These are phyloP conservation scores for Naematelia aurantialba DNA, from an alignment of 768 basidiomycete genomes.

Conservation along the genomic window DNA sequence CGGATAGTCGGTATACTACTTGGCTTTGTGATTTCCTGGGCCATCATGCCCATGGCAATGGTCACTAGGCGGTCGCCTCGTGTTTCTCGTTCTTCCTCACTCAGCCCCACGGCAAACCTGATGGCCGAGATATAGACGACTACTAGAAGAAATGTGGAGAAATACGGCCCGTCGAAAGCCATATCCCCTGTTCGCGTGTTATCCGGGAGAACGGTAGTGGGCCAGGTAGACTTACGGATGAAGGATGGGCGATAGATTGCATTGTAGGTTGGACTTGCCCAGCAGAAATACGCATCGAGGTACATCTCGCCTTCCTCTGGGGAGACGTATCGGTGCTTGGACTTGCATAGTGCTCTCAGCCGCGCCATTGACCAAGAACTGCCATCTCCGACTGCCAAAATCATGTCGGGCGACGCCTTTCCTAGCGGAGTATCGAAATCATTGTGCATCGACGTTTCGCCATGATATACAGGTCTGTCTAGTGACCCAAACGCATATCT, in stretches of 20 bases:
- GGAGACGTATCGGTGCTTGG: conserved; percentile 14
- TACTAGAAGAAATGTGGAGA: conserved; percentile 14
- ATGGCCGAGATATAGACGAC: conserved; percentile 8
- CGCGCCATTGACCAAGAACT: neutral
- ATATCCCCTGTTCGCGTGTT: conserved; percentile 6
- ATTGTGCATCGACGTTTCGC: neutral
- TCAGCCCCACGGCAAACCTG: neutral
- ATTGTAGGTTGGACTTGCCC: neutral
- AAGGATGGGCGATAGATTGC: neutral
- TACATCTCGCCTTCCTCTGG: conserved; percentile 11
- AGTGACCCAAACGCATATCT: neutral
- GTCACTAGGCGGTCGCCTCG: neutral
- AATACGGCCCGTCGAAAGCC: conserved; percentile 11
- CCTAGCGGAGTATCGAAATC: neutral
- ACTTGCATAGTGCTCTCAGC: neutral
- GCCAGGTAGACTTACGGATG: conserved; percentile 4
- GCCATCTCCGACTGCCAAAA: neutral
- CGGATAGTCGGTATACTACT: neutral
- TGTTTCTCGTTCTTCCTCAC: neutral
- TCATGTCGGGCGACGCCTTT: neutral
- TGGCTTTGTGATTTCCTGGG: neutral
- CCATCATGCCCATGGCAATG: conserved; percentile 2
- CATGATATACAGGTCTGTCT: neutral
- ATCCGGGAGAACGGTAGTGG: conserved; percentile 5
- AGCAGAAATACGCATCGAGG: conserved; percentile 10